phyloP scores from a whole-genome alignment of 495 filamentous ascomycete species.

The Saxophila tyrrhenica region DNA sequence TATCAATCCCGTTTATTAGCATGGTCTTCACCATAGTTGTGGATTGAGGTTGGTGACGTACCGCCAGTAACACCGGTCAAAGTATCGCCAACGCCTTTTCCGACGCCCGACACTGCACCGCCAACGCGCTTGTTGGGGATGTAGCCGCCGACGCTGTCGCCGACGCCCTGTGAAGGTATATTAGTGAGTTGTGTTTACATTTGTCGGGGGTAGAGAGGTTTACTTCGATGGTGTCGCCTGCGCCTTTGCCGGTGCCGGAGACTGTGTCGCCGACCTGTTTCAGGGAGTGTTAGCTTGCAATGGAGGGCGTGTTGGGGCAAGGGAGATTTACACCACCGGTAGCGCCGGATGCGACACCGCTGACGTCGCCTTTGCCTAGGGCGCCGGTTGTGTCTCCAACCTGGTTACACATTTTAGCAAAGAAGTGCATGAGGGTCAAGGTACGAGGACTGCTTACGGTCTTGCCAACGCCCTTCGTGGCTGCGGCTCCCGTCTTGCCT shows the following conservation, averaged over 20 bases:
- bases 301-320: neutral
- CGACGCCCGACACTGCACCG: conserved; percentile 11
- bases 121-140: conserved; percentile 14
- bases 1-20: neutral
- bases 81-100: conserved; percentile 8
- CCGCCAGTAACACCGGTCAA: neutral
- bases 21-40: too few relatives aligned
- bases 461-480: conserved; percentile 13
- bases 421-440: neutral
- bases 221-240: conserved; percentile 7
- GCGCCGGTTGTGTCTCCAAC: conserved; percentile 18
- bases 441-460: conserved; percentile 4
- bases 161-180: conserved; percentile 14
- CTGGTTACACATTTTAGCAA: neutral
- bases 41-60: too few relatives aligned
- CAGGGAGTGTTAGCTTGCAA: neutral
- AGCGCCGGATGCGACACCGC: conserved; percentile 13
- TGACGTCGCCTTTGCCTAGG: conserved; percentile 18
- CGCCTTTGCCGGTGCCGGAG: conserved; percentile 2
- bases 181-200: too few relatives aligned
- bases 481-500: conserved; percentile 11
- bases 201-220: too few relatives aligned
- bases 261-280: conserved; percentile 4
- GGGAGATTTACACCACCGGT: conserved; percentile 12
- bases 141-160: conserved; percentile 12